Evolutionary conservation across 768 basidiomycete genomes (phyloP).

Genomic region (Pleurotus pulmonarius): DNA sequence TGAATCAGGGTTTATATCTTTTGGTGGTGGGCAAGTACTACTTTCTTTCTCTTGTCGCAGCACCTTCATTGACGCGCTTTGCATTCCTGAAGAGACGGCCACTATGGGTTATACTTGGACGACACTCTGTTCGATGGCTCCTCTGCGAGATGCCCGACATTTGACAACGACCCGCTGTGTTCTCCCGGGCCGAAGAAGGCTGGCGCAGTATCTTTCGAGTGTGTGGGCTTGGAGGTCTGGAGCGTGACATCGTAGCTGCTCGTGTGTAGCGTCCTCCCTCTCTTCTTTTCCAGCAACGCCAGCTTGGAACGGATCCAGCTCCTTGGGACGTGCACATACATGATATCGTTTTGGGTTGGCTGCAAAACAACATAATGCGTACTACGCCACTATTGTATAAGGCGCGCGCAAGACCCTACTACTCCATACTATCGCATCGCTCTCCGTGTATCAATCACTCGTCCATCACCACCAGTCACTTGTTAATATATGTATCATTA

Average conservation of each 20-base stretch:
- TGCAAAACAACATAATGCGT: too few relatives aligned
- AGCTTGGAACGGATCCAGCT: too few relatives aligned
- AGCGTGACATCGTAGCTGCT: constrained; percentile 47
- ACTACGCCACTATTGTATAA: too few relatives aligned
- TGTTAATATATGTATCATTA: too few relatives aligned
- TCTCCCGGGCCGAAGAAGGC: constrained; percentile 40
- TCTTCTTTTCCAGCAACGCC: too few relatives aligned
- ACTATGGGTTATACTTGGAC: constrained; percentile 88
- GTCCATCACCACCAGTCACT: too few relatives aligned
- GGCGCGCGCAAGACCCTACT: too few relatives aligned
- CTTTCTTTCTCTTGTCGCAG: constrained; percentile 5
- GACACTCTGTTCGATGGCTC: constrained; percentile 78
- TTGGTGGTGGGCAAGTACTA: constrained; percentile 82
- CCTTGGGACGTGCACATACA: too few relatives aligned
- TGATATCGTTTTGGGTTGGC: too few relatives aligned
- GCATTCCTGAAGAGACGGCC: constrained; percentile 59
- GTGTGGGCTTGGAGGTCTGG: constrained; percentile 93
- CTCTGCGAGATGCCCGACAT: constrained; percentile 81
- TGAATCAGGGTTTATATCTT: constrained; percentile 75
- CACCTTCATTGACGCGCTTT: constrained; percentile 1
- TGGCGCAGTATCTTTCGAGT: constrained; percentile 72
- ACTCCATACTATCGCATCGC: too few relatives aligned
- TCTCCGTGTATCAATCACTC: too few relatives aligned
- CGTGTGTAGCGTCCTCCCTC: too few relatives aligned
- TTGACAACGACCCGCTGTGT: constrained; percentile 83